These are phyloP conservation scores for Pleurotus sapidus DNA, from an alignment of 768 basidiomycete genomes.

Conservation along the genomic window DNA sequence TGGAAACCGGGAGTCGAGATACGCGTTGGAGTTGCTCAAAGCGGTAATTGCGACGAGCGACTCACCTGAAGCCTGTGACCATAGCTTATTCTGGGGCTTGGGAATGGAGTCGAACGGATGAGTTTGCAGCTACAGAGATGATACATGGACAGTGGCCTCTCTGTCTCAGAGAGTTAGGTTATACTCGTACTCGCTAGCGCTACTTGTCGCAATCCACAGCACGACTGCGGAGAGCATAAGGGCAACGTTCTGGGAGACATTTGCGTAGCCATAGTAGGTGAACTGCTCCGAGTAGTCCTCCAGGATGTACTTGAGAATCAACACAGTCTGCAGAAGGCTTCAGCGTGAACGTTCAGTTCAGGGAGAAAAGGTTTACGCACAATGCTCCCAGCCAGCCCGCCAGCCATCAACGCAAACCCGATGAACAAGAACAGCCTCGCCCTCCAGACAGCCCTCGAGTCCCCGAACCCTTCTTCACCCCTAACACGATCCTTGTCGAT, in stretches of 20 bases:
- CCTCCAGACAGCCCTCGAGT: constrained; percentile 85
- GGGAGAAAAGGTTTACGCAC: constrained; percentile 46
- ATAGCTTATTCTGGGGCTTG: too few relatives aligned
- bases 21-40: too few relatives aligned
- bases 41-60: too few relatives aligned
- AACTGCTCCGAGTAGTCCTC: constrained; percentile 70
- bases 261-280: constrained; percentile 90
- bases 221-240: constrained; percentile 85
- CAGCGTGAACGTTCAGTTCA: not conserved
- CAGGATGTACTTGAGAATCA: constrained; percentile 89
- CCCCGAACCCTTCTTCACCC: constrained; percentile 78
- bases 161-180: constrained; percentile 66
- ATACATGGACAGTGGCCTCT: too few relatives aligned
- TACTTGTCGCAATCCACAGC: constrained; percentile 89
- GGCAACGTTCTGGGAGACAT: constrained; percentile 89
- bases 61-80: too few relatives aligned
- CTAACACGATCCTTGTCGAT: constrained; percentile 92
- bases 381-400: constrained; percentile 94
- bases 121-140: too few relatives aligned
- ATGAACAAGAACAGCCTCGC: constrained; percentile 90
- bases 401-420: constrained; percentile 97
- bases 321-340: constrained; percentile 58
- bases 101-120: too few relatives aligned
- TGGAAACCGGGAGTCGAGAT: too few relatives aligned
- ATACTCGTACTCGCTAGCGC: constrained; percentile 89